phyloP scores from a whole-genome alignment of 495 filamentous ascomycete species.

The Penicillium mononematosum region DNA sequence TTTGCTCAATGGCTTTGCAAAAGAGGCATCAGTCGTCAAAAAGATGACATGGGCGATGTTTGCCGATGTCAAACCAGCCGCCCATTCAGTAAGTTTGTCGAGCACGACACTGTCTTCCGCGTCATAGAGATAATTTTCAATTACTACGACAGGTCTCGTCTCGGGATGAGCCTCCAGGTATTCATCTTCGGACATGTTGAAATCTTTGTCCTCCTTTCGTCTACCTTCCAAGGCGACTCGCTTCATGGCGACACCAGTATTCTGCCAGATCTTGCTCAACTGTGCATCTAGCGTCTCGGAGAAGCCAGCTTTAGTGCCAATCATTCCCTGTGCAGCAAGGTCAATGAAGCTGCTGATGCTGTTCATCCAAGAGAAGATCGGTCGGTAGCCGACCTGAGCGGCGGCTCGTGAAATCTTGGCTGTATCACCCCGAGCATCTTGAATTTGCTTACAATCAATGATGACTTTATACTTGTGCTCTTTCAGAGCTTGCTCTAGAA shows the following conservation, averaged over 20 bases:
- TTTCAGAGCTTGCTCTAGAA: conserved; percentile 79
- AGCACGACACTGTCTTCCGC: conserved; percentile 73
- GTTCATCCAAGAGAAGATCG: conserved; percentile 96
- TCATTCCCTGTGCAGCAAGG: conserved; percentile 88
- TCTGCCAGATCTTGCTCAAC: conserved; percentile 87
- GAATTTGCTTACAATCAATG: conserved; percentile 93
- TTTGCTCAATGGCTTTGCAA: conserved; percentile 82
- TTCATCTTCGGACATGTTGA: conserved; percentile 73
- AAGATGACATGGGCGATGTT: conserved; percentile 97
- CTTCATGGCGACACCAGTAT: conserved; percentile 76
- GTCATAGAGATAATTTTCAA: conserved; percentile 88
- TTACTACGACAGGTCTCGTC: conserved; percentile 76
- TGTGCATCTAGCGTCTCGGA: conserved; percentile 92
- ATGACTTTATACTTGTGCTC: conserved; percentile 74
- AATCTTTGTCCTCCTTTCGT: conserved; percentile 70
- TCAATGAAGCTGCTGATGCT: conserved; percentile 89
- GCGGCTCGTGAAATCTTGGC: conserved; percentile 82
- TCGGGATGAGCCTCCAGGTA: conserved; percentile 92
- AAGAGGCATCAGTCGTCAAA: conserved; percentile 89
- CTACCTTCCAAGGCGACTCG: conserved; percentile 67
- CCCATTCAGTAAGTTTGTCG: conserved; percentile 90
- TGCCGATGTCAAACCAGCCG: conserved; percentile 77
- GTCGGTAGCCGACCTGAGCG: conserved; percentile 82
- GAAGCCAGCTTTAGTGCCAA: conserved; percentile 92
- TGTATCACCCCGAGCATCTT: conserved; percentile 89